Evolutionary conservation across 768 basidiomycete genomes (phyloP).

Genomic region (Pleurotus djamor): DNA sequence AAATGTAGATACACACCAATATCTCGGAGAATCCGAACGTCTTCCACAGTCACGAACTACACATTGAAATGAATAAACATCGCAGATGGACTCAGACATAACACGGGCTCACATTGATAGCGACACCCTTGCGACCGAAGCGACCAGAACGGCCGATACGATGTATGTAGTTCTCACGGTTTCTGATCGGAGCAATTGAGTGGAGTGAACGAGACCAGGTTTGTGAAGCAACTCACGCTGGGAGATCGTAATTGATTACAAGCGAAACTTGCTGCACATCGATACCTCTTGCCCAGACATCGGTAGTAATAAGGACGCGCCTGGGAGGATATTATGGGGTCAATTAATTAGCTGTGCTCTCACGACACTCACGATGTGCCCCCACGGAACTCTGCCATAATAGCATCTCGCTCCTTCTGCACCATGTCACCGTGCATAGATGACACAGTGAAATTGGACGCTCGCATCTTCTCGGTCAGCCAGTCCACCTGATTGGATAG

Average conservation of each 20-base stretch:
- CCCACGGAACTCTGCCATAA: constrained; percentile 95
- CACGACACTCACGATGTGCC: constrained; percentile 74
- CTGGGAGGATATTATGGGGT: constrained; percentile 33
- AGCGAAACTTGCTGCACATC: constrained; percentile 98
- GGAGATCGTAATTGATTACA: constrained; percentile 96
- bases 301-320: constrained; percentile 93
- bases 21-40: constrained; percentile 95
- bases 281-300: constrained; percentile 97
- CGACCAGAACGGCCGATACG: constrained; percentile 99
- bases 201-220: constrained; percentile 8
- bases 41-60: constrained; percentile 92
- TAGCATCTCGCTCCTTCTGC: constrained; percentile 92
- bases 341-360: neutral
- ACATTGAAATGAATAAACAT: constrained; percentile 13
- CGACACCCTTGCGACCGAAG: constrained; percentile 98
- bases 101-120: constrained; percentile 80
- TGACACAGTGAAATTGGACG: constrained; percentile 98
- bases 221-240: constrained; percentile 57
- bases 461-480: constrained; percentile 98
- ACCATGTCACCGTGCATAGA: constrained; percentile 97
- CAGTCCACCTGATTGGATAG: constrained; percentile 74
- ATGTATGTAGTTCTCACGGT: constrained; percentile 99
- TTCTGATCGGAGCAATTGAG: constrained; percentile 39
- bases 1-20: constrained; percentile 58
- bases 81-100: constrained; percentile 7